Evolutionary conservation across 495 filamentous ascomycete species (phyloP).

Genomic region (Penicillium pancosmium): DNA sequence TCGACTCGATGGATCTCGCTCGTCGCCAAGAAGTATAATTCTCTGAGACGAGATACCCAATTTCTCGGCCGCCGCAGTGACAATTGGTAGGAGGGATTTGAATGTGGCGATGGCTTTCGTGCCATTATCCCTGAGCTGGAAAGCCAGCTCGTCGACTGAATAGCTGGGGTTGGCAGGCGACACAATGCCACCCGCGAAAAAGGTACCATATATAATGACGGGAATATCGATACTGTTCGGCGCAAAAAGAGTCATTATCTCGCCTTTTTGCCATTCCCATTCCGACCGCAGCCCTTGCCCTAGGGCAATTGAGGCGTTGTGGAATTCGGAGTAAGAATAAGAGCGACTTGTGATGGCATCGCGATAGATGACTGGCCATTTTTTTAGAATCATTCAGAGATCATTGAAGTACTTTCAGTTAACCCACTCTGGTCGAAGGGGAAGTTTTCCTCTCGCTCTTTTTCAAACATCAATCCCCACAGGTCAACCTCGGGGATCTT

Average conservation of each 20-base stretch:
- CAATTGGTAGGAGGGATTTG: slow-evolving; percentile 58
- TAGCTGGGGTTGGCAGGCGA: slow-evolving; percentile 85
- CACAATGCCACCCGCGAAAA: slow-evolving; percentile 74
- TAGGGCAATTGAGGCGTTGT: slow-evolving; percentile 63
- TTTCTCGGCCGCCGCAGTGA: slow-evolving; percentile 59
- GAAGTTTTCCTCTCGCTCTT: not conserved
- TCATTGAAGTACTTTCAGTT: not conserved
- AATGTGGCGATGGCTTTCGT: slow-evolving; percentile 75
- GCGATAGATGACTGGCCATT: slow-evolving; percentile 62
- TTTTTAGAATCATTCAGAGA: slow-evolving; percentile 2
- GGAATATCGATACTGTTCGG: slow-evolving; percentile 72
- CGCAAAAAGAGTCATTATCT: slow-evolving; percentile 63
- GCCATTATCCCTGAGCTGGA: slow-evolving; percentile 72
- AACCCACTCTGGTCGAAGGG: not conserved
- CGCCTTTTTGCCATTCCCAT: slow-evolving; percentile 62
- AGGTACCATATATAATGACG: slow-evolving; percentile 68
- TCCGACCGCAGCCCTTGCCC: slow-evolving; percentile 66
- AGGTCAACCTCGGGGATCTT: slow-evolving; percentile 69
- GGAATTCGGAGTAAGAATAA: slow-evolving; percentile 67
- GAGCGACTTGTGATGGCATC: slow-evolving; percentile 67
- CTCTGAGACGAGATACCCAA: slow-evolving; percentile 42
- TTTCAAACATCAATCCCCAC: slow-evolving; percentile 57
- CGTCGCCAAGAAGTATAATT: not conserved
- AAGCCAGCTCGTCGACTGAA: slow-evolving; percentile 74
- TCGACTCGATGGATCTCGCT: not conserved